phyloP scores from a whole-genome alignment of 208 protist genomes.

The Histomonas meleagridis region DNA sequence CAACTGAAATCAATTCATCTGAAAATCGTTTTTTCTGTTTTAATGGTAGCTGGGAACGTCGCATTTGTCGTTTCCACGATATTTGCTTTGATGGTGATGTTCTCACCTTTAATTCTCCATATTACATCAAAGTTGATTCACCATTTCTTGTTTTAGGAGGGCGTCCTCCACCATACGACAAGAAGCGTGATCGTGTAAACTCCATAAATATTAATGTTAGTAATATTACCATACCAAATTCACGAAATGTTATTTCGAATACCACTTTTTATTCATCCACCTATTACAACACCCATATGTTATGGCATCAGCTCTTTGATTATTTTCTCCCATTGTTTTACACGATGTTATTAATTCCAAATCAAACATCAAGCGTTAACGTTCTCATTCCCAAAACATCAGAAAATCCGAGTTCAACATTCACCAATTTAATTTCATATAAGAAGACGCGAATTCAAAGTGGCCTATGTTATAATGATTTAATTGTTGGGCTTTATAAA shows the following conservation, averaged over 20 bases:
- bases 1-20: neutral
- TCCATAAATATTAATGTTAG: neutral
- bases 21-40: neutral
- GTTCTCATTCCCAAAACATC: neutral
- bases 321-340: neutral
- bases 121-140: neutral
- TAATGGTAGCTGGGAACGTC: neutral
- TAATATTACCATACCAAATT: neutral
- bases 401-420: no score
- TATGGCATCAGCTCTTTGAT: neutral
- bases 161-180: neutral
- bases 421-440: neutral
- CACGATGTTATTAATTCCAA: neutral
- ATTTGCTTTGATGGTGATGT: neutral
- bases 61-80: neutral
- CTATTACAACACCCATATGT: neutral
- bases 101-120: neutral
- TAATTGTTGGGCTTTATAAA: neutral
- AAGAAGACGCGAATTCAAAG: neutral
- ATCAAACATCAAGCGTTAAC: no score
- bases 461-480: neutral
- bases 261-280: neutral
- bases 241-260: neutral
- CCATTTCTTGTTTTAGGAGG: neutral
- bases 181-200: neutral